Conservation (phyloP, 164 flowering plant genomes). For the Euptelea pleiosperma region DNA sequence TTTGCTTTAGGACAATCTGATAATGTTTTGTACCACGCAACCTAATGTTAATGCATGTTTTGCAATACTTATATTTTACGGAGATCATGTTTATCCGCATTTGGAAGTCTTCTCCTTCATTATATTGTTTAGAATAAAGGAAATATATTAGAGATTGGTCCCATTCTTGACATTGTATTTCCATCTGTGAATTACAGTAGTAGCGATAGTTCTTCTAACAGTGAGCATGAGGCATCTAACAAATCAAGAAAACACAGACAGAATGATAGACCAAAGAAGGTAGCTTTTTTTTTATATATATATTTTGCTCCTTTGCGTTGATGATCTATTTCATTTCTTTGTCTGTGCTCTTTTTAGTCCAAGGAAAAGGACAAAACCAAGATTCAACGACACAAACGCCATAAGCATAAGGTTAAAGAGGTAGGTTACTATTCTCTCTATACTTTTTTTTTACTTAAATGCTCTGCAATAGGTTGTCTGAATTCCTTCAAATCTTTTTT, state of each 20-base stretch:
- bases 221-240: slow-evolving; percentile 56
- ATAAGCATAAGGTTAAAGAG: slow-evolving; percentile 70
- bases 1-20: not conserved
- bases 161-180: not conserved
- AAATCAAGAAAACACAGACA: slow-evolving; percentile 47
- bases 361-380: slow-evolving; percentile 69
- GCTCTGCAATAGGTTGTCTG: not conserved
- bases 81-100: not conserved
- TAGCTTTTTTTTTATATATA: slow-evolving; percentile 12
- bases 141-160: not conserved
- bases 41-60: not conserved
- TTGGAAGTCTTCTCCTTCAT: not conserved
- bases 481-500: not conserved
- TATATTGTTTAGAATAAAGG: not conserved
- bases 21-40: not conserved
- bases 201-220: slow-evolving; percentile 51
- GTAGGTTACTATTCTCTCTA: slow-evolving; percentile 43
- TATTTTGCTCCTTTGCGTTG: not conserved
- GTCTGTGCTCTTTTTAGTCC: slow-evolving; percentile 29
- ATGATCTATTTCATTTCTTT: not conserved
- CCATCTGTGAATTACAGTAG: slow-evolving; percentile 14
- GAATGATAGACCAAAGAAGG: slow-evolving; percentile 61
- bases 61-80: not conserved
- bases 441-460: slow-evolving; percentile 7
- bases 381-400: slow-evolving; percentile 59